Base-by-base conservation (phyloP, 345 rosid genomes). In the Tarenaya hassleriana region DNA sequence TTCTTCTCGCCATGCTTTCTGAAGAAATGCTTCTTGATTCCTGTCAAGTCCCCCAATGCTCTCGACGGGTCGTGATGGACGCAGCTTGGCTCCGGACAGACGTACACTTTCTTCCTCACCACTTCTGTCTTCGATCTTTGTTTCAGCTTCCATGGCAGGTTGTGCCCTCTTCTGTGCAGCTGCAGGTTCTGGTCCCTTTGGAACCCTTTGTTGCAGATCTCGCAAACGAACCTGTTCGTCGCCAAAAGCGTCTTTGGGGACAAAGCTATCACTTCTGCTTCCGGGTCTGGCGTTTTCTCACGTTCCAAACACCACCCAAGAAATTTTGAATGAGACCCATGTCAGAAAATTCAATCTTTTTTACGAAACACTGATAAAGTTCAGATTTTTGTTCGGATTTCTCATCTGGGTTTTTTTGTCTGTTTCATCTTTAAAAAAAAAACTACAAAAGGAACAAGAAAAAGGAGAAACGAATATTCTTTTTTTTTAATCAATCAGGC, bases 81-180 rank as follows among this genome's bases (percentile, higher is more conserved):
- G 69, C 94, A 84, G 17, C 77, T 72, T 72, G 78, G 78, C 55
- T 84, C 94, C 8, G 94, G 94, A 62, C 94, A 84, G 0, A 84
- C 49, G 64, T 84, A 84, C 0, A 84, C 94, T 60, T 84, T 84
- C 71, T 77, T 77, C 75, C 56, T 69, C 58, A 75, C 74, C 60
- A 77, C 75, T 54, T 78, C 81, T 48, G 69, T 81, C 71, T 50
- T 79, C 21, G 90, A 64, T 63, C 82, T 85, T 79, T 81, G 88
- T 60, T 65, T 84, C 5, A 84, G 82, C 72, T 79, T 84, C 88
- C 89, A 84, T 45, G 89, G 94, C 52, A 84, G 65, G 60, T 79
- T 84, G 55, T 84, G 94, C 64, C 94, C 89, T 77, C 86, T 79
- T 56, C 86, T 79, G 70, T 84, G 94, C 2, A 84, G 94, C 65